These are phyloP conservation scores for Phytopythium delawarense DNA, from an alignment of 352 stramenopile species.

Conservation along the genomic window DNA sequence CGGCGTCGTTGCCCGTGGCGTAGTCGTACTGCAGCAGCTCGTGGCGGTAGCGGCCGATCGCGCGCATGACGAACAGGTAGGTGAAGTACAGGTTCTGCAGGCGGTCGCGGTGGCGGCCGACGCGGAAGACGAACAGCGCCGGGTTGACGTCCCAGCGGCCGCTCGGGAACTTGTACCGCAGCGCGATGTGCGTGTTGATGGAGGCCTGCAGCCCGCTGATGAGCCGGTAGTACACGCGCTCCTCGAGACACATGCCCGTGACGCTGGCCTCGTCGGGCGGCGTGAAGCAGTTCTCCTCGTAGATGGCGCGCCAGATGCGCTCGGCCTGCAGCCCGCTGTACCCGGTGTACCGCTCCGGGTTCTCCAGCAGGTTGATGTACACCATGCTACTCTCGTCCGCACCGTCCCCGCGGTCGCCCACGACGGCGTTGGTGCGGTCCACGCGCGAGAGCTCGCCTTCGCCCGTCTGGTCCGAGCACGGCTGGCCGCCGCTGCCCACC, in stretches of 20 bases:
- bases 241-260: conserved; percentile 86
- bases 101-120: conserved; percentile 91
- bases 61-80: conserved; percentile 96
- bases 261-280: conserved; percentile 56
- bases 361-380: conserved; percentile 96
- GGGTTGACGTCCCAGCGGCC: conserved; percentile 69
- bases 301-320: conserved; percentile 97
- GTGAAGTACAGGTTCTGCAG: conserved; percentile 98
- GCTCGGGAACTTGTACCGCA: conserved; percentile 77
- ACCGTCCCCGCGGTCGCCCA: conserved; percentile 51
- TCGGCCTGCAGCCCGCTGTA: conserved; percentile 91
- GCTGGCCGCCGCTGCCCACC: conserved; percentile 16
- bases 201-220: conserved; percentile 95
- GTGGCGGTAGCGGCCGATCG: conserved; percentile 90
- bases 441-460: conserved; percentile 74
- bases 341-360: conserved; percentile 98
- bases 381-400: conserved; percentile 62
- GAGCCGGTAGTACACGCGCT: conserved; percentile 96
- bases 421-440: conserved; percentile 66
- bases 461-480: conserved; percentile 65
- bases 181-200: conserved; percentile 93
- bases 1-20: conserved; percentile 89
- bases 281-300: conserved; percentile 97
- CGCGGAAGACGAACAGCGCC: conserved; percentile 83
- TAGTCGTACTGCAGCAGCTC: conserved; percentile 95